Evolutionary conservation across 164 flowering plant species (phyloP).

Genomic region (Vitis rotundifolia): DNA sequence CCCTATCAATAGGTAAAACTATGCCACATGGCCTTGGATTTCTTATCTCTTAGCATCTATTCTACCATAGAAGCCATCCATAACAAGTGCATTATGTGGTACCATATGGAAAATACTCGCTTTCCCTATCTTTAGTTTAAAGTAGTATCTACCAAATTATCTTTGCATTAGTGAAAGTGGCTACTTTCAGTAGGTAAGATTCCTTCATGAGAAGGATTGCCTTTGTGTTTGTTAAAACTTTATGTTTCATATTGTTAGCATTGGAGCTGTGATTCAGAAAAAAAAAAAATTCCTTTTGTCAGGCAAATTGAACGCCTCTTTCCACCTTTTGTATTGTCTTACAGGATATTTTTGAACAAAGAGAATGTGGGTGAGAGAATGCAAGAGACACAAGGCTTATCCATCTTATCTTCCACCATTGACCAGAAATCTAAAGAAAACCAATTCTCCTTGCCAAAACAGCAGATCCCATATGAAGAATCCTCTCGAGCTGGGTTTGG

Average conservation of each 20-base stretch:
- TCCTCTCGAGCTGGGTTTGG: conserved; percentile 51
- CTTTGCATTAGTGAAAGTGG: not conserved
- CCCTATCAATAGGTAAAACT: conserved; percentile 43
- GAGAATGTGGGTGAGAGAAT: conserved; percentile 29
- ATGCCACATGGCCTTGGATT: no score
- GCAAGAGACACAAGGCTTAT: conserved; percentile 42
- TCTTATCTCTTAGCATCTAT: not conserved
- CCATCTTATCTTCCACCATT: conserved; percentile 37
- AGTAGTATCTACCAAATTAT: no score
- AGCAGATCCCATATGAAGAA: conserved; percentile 39
- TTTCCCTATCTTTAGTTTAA: no score
- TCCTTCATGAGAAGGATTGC: not conserved
- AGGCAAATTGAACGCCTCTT: not conserved
- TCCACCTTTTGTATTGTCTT: not conserved
- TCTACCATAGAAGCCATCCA: not conserved
- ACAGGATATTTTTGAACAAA: conserved; percentile 45
- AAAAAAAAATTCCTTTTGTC: not conserved
- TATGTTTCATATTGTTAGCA: not conserved
- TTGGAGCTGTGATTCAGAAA: not conserved
- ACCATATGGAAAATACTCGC: no score
- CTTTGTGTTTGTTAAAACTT: not conserved
- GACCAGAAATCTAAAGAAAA: conserved; percentile 37
- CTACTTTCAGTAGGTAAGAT: not conserved
- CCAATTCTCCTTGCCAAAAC: conserved; percentile 44
- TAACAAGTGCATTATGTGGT: no score